phyloP scores from a whole-genome alignment of 2,329 filamentous ascomycete species.

The Penicillium nordicum region DNA sequence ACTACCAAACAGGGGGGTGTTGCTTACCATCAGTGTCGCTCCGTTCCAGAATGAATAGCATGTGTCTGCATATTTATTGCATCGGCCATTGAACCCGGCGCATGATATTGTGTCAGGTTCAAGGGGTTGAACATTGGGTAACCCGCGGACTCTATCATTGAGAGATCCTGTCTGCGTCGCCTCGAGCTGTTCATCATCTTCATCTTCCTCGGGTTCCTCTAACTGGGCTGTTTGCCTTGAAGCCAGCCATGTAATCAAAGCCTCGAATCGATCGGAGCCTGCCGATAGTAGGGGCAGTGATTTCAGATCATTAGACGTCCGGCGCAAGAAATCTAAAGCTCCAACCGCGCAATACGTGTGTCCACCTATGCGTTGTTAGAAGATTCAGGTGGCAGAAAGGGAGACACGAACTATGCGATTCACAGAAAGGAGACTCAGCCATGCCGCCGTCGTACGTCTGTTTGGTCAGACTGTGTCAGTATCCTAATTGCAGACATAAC shows the following conservation, averaged over 20 bases:
- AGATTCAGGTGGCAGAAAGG: constrained; percentile 9
- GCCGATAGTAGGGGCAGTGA: constrained; percentile 24
- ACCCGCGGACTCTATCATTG: constrained; percentile 25
- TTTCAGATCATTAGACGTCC: constrained; percentile 46
- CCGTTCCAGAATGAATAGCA: constrained; percentile 94
- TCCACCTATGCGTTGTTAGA: constrained; percentile 58
- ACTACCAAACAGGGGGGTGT: constrained; percentile 15
- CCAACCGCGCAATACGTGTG: constrained; percentile 87
- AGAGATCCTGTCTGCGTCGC: constrained; percentile 14
- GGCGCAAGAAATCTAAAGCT: constrained; percentile 71
- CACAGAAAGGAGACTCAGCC: constrained; percentile 71
- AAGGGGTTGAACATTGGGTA: constrained; percentile 26
- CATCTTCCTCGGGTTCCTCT: constrained; percentile 17
- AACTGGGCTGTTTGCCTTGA: constrained; percentile 62
- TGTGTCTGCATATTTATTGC: constrained; percentile 89
- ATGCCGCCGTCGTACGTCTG: constrained; percentile 84
- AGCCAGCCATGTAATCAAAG: constrained; percentile 56
- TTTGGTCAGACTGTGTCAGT: constrained; percentile 19
- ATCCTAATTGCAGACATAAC: neutral
- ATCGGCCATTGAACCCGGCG: constrained; percentile 83
- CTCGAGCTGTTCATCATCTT: constrained; percentile 5
- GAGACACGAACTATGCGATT: constrained; percentile 68
- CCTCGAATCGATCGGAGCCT: constrained; percentile 32
- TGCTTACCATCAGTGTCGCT: constrained; percentile 55
- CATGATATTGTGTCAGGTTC: constrained; percentile 42